Evolutionary conservation across 2,329 filamentous ascomycete genomes (phyloP), one percentile per base, ranked within the genome.

Genomic region (Diaporthe vexans): DNA sequence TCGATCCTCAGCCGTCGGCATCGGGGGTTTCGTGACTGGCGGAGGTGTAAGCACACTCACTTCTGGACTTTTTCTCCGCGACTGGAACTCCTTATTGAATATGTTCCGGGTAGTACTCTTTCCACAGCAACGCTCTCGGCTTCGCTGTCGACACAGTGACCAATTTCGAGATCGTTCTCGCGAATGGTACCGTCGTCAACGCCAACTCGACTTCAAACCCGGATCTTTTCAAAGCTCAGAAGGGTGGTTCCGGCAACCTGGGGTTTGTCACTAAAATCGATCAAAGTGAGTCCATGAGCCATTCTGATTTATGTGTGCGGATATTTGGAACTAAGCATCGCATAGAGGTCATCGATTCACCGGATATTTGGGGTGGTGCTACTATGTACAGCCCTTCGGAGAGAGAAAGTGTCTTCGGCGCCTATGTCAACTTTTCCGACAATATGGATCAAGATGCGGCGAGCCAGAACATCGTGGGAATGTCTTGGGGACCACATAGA

Each of bases 71-170:
- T 8, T 8, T 11, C 40, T 26, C 21, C 37, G n/a, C n/a, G 37
- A 29, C 15, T 11, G 13, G 6, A 19, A 21, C 19, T 4, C 7
- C 7, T 21, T 63, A 10, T 15, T 59, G 35, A 72, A 6, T 33
- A 9, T 40, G 88, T 88, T 7, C 83, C 19, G 88, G 26, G 86
- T 85, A 1, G 89, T 83, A 80, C 86, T 88, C 77, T 83, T 84
- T 7, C 82, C 83, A 0, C 79, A 79, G 33, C n/a, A 68, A 68
- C 40, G 63, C 63, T 0, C 79, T 84, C 35, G 88, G 89, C 3
- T 86, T 85, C 78, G 85, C 83, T 6, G 87, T 84, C 72, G 87
- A 89, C 77, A 86, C 83, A 21, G 83, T 88, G 13, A 77, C 78
- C 29, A 83, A 82, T 37, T 88, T 82, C 67, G 81, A 89, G 75